Evolutionary conservation across 2,329 filamentous ascomycete genomes (phyloP), one percentile per base, ranked within the genome.

Genomic region (Arthrobotrys sphaeroides): DNA sequence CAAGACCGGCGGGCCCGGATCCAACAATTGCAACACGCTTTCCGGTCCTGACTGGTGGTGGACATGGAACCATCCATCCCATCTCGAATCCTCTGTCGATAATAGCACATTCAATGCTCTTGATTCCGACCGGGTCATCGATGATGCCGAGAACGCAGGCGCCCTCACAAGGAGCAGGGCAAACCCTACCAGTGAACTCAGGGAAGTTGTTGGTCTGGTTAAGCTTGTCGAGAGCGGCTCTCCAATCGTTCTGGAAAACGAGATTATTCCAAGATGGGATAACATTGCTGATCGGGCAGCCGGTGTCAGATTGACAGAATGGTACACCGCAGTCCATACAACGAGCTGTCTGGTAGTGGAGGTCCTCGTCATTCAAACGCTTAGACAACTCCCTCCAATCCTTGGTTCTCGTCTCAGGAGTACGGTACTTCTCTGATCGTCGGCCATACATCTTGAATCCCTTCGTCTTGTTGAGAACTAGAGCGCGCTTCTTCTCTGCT

Each of bases 251-350:
- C 70, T 89, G 85, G 81, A 88, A 88, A 0, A 80, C 78, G 36
- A 80, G 74, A 18, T 79, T 78, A 33, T 80, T 80, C 79, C 79
- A 80, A 36, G 78, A 97, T 69, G 94, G 94, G 80, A 98, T 98
- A 81, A 98, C 96, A 85, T 98, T 98, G 79, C 90, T 93, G 83
- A 97, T 97, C 0, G 94, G 94, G 82, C 94, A 98, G 55, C 94
- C 94, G 78, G 92, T 93, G 80, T 98, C 94, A 18, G 93, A 97
- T 83, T 98, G 94, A 80, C 94, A 98, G 87, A 98, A 98, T 0
- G 94, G 94, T 76, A 98, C 94, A 88, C 94, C 94, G 77, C 94
- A 98, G 84, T 98, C 94, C 94, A 98, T 98, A 86, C 94, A 98
- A 78, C 94, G 92, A 76, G 94, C 94, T 51, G 93, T 91, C 84